Evolutionary conservation across 2,329 filamentous ascomycete genomes (phyloP).

Genomic region (Fusarium sp.): DNA sequence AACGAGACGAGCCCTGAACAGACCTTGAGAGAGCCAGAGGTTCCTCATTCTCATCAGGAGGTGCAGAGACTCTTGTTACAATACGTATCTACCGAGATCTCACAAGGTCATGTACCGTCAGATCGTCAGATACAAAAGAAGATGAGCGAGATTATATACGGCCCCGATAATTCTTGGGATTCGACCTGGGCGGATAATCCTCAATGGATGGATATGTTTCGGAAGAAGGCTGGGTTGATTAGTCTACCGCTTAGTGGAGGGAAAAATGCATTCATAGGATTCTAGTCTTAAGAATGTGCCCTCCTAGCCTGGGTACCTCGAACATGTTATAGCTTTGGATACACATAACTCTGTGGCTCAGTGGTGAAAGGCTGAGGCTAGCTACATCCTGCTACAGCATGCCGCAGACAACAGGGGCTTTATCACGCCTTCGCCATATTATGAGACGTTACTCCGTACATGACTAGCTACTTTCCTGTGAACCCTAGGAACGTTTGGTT

Average conservation of each 20-base stretch:
- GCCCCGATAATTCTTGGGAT: background rate
- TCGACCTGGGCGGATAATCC: background rate
- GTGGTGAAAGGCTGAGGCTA: too few species aligned
- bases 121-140: background rate
- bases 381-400: too few species aligned
- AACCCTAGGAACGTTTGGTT: too few species aligned
- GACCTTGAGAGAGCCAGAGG: rapidly evolving
- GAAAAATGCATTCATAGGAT: background rate
- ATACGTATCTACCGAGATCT: background rate
- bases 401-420: too few species aligned
- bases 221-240: background rate
- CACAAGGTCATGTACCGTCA: background rate
- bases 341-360: too few species aligned
- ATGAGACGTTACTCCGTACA: too few species aligned
- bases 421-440: too few species aligned
- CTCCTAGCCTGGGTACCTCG: too few species aligned
- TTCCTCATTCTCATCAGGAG: background rate
- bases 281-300: too few species aligned
- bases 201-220: background rate
- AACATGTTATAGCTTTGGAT: too few species aligned
- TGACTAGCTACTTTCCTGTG: too few species aligned
- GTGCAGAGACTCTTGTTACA: background rate
- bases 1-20: background rate
- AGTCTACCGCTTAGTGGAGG: background rate
- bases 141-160: background rate